A percentile compares a stretch with the other conserved stretches of the same genome.
These are phyloP conservation scores for Paramyrothecium sp. DNA, from an alignment of 2,329 filamentous ascomycete species.

Conservation along the genomic window DNA sequence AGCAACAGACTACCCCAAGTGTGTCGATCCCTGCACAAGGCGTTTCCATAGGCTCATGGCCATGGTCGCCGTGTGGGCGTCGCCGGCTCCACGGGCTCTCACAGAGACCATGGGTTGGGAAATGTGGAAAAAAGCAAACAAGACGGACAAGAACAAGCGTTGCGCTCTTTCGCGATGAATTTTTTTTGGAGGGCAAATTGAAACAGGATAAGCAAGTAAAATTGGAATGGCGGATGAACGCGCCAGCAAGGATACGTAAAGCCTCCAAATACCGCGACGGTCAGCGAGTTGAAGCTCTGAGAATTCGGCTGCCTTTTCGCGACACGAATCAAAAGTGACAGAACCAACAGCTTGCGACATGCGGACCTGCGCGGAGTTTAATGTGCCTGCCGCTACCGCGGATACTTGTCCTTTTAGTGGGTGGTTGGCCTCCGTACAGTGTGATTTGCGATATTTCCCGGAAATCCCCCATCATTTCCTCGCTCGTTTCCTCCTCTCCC, in stretches of 20 bases:
- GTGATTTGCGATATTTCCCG: background rate
- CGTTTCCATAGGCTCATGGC: slow-evolving; percentile 29
- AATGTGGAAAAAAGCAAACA: background rate
- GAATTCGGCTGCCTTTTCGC: slow-evolving; percentile 16
- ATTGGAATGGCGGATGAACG: background rate
- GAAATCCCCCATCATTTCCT: background rate
- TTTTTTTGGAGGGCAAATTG: too few relatives aligned
- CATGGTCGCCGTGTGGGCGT: slow-evolving; percentile 14
- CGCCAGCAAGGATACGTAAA: slow-evolving; percentile 2
- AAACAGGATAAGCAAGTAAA: background rate
- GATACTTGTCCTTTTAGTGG: background rate
- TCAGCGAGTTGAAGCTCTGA: slow-evolving; percentile 12
- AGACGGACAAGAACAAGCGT: background rate
- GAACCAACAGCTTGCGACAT: slow-evolving; percentile 8
- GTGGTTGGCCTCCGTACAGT: background rate
- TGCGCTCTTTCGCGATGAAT: too few relatives aligned
- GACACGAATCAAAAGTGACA: slow-evolving; percentile 11
- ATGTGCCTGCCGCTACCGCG: background rate
- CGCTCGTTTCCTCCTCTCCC: background rate
- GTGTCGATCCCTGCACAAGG: slow-evolving; percentile 25
- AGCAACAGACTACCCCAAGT: slow-evolving; percentile 4
- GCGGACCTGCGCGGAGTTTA: slow-evolving; percentile 13
- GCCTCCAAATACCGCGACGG: background rate
- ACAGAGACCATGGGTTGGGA: background rate
- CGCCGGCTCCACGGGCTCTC: background rate